Percentiles rank a stretch among this genome's conserved stretches.
Conservation (phyloP, 1,284 basidiomycete species). For the Sanghuangporus weigelae region DNA sequence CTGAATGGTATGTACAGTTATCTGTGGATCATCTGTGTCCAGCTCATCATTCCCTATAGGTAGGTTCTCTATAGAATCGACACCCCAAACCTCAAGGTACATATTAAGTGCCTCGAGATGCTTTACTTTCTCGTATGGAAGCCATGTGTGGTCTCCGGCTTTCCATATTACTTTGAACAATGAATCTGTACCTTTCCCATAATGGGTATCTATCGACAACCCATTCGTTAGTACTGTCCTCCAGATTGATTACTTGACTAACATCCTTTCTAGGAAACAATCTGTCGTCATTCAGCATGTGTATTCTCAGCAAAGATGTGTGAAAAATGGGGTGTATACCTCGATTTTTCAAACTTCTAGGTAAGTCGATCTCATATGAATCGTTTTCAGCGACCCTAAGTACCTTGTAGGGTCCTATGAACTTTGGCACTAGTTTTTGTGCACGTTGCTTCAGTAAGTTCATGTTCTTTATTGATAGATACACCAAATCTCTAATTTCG, state of each 20-base stretch:
- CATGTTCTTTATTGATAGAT: neutral
- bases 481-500: neutral
- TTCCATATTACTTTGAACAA: neutral
- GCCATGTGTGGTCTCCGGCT: neutral
- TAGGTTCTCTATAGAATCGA: neutral
- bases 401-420: neutral
- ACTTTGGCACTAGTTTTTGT: neutral
- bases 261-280: neutral
- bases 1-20: neutral
- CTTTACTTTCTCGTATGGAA: neutral
- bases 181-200: neutral
- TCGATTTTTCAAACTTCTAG: neutral
- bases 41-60: neutral
- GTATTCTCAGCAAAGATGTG: neutral
- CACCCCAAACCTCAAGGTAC: neutral
- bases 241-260: neutral
- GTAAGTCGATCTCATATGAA: neutral
- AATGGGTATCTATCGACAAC: neutral
- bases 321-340: neutral
- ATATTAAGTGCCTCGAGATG: neutral
- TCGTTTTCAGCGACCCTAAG: neutral
- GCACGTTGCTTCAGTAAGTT: neutral
- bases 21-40: neutral
- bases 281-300: neutral
- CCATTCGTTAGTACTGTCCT: neutral